Conservation (phyloP, 371 early-diverging fungal species). For the Sporodiniella umbellata region DNA sequence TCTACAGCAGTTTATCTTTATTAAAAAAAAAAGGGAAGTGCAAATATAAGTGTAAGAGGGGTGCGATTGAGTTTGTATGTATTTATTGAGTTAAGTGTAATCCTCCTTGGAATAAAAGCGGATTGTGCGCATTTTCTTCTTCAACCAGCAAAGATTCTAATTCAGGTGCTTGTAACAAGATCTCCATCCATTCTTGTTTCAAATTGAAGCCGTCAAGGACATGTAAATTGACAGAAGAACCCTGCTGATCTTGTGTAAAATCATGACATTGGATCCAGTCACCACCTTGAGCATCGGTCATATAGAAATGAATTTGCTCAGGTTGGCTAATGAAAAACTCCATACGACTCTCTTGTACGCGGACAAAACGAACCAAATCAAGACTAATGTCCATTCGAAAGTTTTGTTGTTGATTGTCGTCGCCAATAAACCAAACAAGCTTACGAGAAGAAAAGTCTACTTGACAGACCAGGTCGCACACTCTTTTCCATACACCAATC, state of each 20-base stretch:
- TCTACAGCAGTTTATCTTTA: no score
- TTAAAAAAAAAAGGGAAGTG: no score
- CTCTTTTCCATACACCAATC: slow-evolving; percentile 74
- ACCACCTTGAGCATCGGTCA: slow-evolving; percentile 21
- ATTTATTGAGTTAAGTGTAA: slow-evolving; percentile 15
- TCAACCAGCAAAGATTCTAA: slow-evolving; percentile 13
- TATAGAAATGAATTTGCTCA: slow-evolving; percentile 41
- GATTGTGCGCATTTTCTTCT: slow-evolving; percentile 6
- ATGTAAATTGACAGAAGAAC: slow-evolving; percentile 31
- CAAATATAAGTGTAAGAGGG: no score
- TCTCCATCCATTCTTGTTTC: slow-evolving; percentile 22
- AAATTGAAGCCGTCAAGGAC: slow-evolving; percentile 33
- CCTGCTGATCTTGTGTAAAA: slow-evolving; percentile 70
- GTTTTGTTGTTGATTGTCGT: slow-evolving; percentile 37
- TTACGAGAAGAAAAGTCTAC: slow-evolving; percentile 43
- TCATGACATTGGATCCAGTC: slow-evolving; percentile 65
- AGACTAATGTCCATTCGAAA: slow-evolving; percentile 69
- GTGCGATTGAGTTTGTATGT: no score
- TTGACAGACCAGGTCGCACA: slow-evolving; percentile 57
- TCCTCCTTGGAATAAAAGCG: slow-evolving; percentile 19
- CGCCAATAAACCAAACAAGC: slow-evolving; percentile 63
- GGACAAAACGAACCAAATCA: slow-evolving; percentile 47
- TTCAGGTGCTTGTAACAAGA: slow-evolving; percentile 19
- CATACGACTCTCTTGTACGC: slow-evolving; percentile 18
- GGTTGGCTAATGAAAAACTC: slow-evolving; percentile 19